Conservation (phyloP, 148 eudicot species). For the Diospyros lotus region DNA sequence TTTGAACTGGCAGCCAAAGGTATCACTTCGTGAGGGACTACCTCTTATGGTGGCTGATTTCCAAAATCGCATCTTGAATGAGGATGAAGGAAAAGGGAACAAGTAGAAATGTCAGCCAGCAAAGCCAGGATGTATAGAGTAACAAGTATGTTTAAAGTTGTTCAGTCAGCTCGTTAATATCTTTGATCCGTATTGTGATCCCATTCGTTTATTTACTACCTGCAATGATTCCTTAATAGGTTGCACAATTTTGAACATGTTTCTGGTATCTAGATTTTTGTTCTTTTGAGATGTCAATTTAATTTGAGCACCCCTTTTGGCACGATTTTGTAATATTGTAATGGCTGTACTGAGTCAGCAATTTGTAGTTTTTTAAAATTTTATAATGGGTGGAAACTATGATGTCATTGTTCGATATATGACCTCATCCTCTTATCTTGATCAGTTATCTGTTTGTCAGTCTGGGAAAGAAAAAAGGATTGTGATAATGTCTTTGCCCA, state of each 20-base stretch:
- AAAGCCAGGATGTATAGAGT: constrained; percentile 21
- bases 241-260: neutral
- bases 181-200: neutral
- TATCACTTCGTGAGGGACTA: constrained; percentile 66
- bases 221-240: constrained; percentile 4
- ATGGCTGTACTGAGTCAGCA: constrained; percentile 1
- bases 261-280: neutral
- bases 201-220: neutral
- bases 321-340: neutral
- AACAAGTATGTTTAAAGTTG: constrained; percentile 12
- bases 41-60: constrained; percentile 82
- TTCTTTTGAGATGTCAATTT: constrained; percentile 6
- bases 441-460: neutral
- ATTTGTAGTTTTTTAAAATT: neutral
- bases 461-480: neutral
- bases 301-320: constrained; percentile 3
- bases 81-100: constrained; percentile 70
- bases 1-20: constrained; percentile 83
- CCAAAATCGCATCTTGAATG: constrained; percentile 67
- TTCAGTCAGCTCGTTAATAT: constrained; percentile 13
- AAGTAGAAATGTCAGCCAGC: constrained; percentile 8
- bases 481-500: too few species aligned
- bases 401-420: neutral
- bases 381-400: neutral
- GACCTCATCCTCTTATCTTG: neutral